These are phyloP conservation scores for Heterobasidion parviporum DNA, from an alignment of 1,284 basidiomycete species.

Conservation along the genomic window DNA sequence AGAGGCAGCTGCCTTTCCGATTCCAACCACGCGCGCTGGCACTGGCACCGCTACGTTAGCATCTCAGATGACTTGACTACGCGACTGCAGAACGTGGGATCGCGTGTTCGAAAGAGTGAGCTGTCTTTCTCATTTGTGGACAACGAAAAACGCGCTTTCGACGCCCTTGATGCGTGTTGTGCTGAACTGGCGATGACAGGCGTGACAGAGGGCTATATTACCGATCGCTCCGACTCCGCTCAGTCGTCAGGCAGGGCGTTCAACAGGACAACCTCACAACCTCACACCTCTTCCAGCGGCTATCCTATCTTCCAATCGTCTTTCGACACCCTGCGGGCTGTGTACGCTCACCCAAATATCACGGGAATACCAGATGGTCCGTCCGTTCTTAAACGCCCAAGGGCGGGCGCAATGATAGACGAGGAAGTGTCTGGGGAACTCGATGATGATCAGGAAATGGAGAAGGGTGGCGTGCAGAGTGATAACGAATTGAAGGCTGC, in stretches of 20 bases:
- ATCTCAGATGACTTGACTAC: constrained; percentile 33
- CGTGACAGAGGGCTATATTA: constrained; percentile 43
- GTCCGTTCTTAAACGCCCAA: constrained; percentile 9
- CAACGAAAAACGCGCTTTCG: constrained; percentile 14
- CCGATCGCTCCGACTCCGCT: constrained; percentile 20
- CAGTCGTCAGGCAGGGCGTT: constrained; percentile 2
- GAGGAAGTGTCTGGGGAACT: constrained; percentile 4
- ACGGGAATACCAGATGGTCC: background rate
- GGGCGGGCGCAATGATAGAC: constrained; percentile 3
- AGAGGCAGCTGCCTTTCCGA: too few species aligned
- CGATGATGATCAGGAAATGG: background rate
- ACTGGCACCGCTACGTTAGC: background rate
- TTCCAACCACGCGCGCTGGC: background rate
- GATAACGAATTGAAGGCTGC: constrained; percentile 1
- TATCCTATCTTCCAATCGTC: constrained; percentile 14
- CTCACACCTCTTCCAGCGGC: background rate
- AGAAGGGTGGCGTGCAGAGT: background rate
- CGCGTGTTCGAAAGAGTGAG: constrained; percentile 40
- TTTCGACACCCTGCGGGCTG: constrained; percentile 10
- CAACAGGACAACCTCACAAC: background rate
- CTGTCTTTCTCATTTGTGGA: background rate
- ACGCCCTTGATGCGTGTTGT: constrained; percentile 11
- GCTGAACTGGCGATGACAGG: constrained; percentile 19
- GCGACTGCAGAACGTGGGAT: constrained; percentile 36
- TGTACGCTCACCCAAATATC: constrained; percentile 8